phyloP scores from a whole-genome alignment of 148 eudicot species.

The Amaranthus palmeri region DNA sequence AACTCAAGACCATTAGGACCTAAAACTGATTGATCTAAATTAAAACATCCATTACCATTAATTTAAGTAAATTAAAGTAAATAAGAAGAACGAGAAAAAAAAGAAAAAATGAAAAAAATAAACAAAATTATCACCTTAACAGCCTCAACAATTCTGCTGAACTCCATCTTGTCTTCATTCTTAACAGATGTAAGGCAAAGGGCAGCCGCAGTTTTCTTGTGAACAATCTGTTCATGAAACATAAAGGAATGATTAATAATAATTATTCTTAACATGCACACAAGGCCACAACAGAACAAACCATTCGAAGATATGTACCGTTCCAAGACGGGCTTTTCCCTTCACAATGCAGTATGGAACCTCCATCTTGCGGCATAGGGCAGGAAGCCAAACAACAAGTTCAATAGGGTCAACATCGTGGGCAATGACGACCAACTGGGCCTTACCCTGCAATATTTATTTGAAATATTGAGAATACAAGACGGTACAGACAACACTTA shows the following conservation, averaged over 20 bases:
- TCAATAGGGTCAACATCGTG: constrained; percentile 97
- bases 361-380: constrained; percentile 90
- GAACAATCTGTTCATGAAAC: constrained; percentile 53
- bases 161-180: constrained; percentile 84
- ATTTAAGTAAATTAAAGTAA: too few species aligned
- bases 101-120: neutral
- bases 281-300: neutral
- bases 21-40: too few species aligned
- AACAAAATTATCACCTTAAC: constrained; percentile 51
- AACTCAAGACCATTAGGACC: too few species aligned
- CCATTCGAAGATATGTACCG: constrained; percentile 29
- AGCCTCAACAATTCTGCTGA: constrained; percentile 81
- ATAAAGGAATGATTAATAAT: neutral
- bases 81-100: neutral
- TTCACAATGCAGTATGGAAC: constrained; percentile 94
- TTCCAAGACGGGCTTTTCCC: constrained; percentile 87
- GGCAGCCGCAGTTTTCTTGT: constrained; percentile 74
- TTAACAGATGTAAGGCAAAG: constrained; percentile 73
- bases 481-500: neutral
- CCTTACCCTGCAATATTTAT: constrained; percentile 55
- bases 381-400: constrained; percentile 94
- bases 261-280: neutral
- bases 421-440: constrained; percentile 91
- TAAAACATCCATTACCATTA: too few species aligned
- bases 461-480: neutral